Conservation (phyloP, 805 yeast species). For the Candida caryicola region DNA sequence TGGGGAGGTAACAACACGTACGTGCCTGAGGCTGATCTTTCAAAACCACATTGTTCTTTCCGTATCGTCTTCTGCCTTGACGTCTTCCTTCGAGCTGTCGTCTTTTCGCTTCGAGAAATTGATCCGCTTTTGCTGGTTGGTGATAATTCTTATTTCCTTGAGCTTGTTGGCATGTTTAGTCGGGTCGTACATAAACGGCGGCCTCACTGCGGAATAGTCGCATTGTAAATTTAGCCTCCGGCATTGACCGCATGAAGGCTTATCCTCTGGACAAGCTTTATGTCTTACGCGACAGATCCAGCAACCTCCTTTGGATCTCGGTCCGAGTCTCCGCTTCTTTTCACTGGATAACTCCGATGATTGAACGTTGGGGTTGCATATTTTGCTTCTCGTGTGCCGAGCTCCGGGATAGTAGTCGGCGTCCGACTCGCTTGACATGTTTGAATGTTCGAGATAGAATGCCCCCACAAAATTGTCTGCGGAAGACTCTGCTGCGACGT, state of each 20-base stretch:
- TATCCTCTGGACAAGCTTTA: constrained; percentile 67
- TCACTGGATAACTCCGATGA: constrained; percentile 1
- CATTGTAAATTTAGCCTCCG: constrained; percentile 53
- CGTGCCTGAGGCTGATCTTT: background rate
- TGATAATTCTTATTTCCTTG: constrained; percentile 46
- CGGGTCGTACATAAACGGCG: constrained; percentile 51
- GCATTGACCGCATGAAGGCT: constrained; percentile 62
- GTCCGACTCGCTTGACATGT: background rate
- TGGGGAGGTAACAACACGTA: background rate
- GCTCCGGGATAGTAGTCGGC: constrained; percentile 2
- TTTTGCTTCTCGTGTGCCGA: background rate
- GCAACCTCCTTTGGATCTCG: constrained; percentile 59
- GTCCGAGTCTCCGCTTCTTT: constrained; percentile 17
- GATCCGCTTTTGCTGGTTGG: constrained; percentile 29
- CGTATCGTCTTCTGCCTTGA: background rate
- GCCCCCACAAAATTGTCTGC: background rate
- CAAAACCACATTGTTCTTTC: background rate
- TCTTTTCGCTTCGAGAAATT: constrained; percentile 13
- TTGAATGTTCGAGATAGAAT: background rate
- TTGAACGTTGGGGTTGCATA: background rate
- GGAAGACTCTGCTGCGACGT: background rate
- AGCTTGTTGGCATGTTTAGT: constrained; percentile 43
- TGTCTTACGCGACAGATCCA: constrained; percentile 78
- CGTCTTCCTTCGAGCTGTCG: constrained; percentile 1
- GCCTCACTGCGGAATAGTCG: constrained; percentile 50